Base-by-base conservation (phyloP, 306 rosid genomes). In the Vigna hirtella region DNA sequence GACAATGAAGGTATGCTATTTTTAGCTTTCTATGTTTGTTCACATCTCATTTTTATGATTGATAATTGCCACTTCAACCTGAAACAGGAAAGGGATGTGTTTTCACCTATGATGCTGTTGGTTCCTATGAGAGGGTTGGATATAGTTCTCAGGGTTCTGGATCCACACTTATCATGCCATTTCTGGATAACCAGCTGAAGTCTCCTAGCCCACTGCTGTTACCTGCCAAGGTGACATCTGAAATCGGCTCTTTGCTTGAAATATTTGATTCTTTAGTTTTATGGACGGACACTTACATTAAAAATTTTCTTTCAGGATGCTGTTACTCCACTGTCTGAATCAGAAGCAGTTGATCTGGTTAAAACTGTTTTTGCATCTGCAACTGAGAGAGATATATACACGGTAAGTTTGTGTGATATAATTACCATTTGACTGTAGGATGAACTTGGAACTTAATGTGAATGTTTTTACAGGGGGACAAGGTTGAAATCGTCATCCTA, bases 41-140 rank as follows among this genome's bases (percentile, higher is more conserved):
- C 77, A 82, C 62, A 58, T 51, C 70, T 67, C 16, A 43, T 43
- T 51, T 66, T 16, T 34, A 22, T 58, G 1, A 4, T 28, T 58
- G 74, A 78, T 79, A 26, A 79, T 24, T 22, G 45, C 66, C 42
- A 28, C 61, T 57, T 81, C 43, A 72, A 66, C 65, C 80, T 64
- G 16, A 13, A 64, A 79, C 76, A 93, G 99, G 99, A 36, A 95
- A 93, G 94, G 99, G 99, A 72, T 95, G 99, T 66, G 99, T 95
- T 80, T 95, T 88, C 89, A 95, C 99, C 55, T 95, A 95, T 67
- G 99, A 95, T 84, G 99, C 98, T 85, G 99, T 95, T 84, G 99
- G 99, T 75, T 95, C 99, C 78, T 95, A 95, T 20, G 99, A 95
- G 92, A 93, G 96, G 83, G 99, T 95, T 72, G 99, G 99, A 58